These are phyloP conservation scores for Scutellaria galericulata DNA, from an alignment of 257 asterid species.

Conservation along the genomic window DNA sequence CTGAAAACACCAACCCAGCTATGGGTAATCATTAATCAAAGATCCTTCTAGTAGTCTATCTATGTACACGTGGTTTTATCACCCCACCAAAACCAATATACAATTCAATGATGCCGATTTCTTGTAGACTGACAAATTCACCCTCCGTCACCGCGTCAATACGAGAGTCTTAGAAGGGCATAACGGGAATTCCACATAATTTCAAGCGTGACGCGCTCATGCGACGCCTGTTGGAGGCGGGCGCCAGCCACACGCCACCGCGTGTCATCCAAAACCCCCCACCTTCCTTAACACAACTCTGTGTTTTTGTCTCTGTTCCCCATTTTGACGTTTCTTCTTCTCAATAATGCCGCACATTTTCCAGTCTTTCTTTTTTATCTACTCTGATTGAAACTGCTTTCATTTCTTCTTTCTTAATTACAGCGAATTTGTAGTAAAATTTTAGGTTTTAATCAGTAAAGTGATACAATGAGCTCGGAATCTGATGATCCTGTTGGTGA, in stretches of 20 bases:
- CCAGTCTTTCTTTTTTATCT: background rate
- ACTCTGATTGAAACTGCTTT: background rate
- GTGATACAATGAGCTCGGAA: constrained; percentile 49
- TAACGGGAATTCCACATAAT: background rate
- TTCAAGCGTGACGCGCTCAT: constrained; percentile 39
- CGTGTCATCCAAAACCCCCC: constrained; percentile 39
- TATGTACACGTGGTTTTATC: constrained; percentile 43
- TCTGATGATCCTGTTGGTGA: constrained; percentile 37
- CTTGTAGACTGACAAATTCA: constrained; percentile 26
- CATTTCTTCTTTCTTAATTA: background rate
- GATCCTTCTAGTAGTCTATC: background rate
- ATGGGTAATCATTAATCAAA: no score
- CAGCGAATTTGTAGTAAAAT: background rate
- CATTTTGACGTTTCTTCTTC: background rate
- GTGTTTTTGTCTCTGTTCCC: background rate
- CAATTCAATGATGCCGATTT: constrained; percentile 35
- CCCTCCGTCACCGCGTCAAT: constrained; percentile 22
- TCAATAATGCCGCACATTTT: constrained; percentile 3
- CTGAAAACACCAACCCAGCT: no score
- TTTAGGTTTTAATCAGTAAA: background rate
- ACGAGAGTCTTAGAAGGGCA: constrained; percentile 5
- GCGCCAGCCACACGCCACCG: constrained; percentile 59
- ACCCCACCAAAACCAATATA: constrained; percentile 30
- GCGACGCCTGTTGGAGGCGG: constrained; percentile 36
- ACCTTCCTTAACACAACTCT: constrained; percentile 12